Base-by-base conservation (phyloP, 192 early-diverging fungal species). In the Gaertneriomyces semiglobifer region DNA sequence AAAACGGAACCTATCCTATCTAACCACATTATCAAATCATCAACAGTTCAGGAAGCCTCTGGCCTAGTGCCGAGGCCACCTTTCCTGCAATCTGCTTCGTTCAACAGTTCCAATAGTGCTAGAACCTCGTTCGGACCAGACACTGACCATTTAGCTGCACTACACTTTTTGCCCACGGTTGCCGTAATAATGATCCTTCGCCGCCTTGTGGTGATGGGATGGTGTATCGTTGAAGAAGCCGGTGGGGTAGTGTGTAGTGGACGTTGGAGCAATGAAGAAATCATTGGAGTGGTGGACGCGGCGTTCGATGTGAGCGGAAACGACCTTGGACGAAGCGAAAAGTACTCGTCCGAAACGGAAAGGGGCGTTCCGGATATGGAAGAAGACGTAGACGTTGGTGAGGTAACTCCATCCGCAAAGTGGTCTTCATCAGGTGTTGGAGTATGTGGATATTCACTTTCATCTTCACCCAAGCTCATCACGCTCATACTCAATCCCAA, bases 131-230 rank as follows among this genome's bases (percentile, higher is more conserved):
- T 50, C 39, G 75, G 63, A 5, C 60, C 64, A 18, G 64, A 11
- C 20, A 81, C 50, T 63, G 65, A 71, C 77, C 77, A 82, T 25
- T 69, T 75, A 33, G 80, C 80, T 19, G 68, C 68, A 51, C 72
- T 75, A 55, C 71, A 66, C 67, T 82, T 82, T 43, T 71, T 74
- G 0, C 80, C 80, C 8, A 82, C 75, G 6, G 77, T 79, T 25
- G 66, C 69, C 18, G 77, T 82, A 6, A 79, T 50, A 45, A 77
- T 50, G 42, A 41, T 40, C 14, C 62, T 39, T n/a, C 48, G 54
- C 8, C 59, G 14, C 7, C 61, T 64, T 5, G 61, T 58, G 44
- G 59, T 25, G 41, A 44, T 48, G 20, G 65, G 60, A n/a, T 52
- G 50, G 25, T 33, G 25, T 33, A 33, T 33, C 25, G 25, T 33